Conservation (phyloP, 495 filamentous ascomycete genomes). For the Friedmanniomyces simplex region DNA sequence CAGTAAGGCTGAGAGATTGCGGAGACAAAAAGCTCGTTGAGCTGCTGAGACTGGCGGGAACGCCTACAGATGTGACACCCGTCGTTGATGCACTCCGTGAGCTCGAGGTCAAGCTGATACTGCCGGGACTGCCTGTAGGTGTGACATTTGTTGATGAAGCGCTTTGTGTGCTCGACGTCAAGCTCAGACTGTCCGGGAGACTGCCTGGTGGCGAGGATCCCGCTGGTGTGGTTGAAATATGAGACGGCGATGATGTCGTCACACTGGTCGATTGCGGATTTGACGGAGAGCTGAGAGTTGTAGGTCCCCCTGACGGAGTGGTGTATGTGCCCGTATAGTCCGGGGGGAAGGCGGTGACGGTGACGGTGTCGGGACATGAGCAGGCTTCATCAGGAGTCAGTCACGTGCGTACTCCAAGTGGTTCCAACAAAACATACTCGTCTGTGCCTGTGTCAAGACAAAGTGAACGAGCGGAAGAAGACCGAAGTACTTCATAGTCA, state of each 20-base stretch:
- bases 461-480: not conserved
- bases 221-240: not conserved
- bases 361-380: not conserved
- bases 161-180: too few relatives aligned
- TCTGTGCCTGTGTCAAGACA: not conserved
- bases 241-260: not conserved
- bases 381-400: not conserved
- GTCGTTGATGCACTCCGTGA: not conserved
- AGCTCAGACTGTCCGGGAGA: not conserved
- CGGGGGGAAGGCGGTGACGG: not conserved
- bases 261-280: not conserved
- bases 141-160: too few relatives aligned
- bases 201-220: not conserved
- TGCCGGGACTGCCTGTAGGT: too few relatives aligned
- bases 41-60: not conserved
- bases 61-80: not conserved
- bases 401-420: not conserved
- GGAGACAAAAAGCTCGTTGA: too few relatives aligned
- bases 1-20: not conserved
- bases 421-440: not conserved
- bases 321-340: conserved; percentile 1
- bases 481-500: not conserved
- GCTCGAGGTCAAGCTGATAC: not conserved
- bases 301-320: not conserved
- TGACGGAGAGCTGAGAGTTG: not conserved